Conservation (phyloP, 2,329 filamentous ascomycete genomes). For the Pseudocercospora macadamiae region DNA sequence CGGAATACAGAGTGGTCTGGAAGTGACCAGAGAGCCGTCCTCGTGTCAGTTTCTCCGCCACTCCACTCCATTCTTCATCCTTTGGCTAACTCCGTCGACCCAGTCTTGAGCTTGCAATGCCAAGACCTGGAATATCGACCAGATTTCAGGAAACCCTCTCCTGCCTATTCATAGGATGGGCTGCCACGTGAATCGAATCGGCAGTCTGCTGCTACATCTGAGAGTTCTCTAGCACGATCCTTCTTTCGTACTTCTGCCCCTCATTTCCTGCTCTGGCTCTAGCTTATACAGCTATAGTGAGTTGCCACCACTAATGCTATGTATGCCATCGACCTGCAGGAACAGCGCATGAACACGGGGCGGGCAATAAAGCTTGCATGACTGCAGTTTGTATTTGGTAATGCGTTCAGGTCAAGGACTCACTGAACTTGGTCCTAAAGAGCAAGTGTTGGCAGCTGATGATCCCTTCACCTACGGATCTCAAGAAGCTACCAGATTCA, state of each 20-base stretch:
- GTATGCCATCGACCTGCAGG: not conserved
- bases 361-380: constrained; percentile 2
- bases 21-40: no score
- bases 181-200: not conserved
- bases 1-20: no score
- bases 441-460: not conserved
- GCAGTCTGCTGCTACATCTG: not conserved
- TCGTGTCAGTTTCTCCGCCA: no score
- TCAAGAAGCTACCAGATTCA: not conserved
- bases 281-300: constrained; percentile 2
- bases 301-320: not conserved
- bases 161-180: not conserved
- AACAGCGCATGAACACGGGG: constrained; percentile 2
- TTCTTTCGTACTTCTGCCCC: not conserved
- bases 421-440: not conserved
- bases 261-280: not conserved
- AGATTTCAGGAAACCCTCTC: not conserved
- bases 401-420: not conserved
- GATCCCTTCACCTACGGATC: not conserved
- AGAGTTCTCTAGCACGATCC: not conserved
- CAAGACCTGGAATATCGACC: not conserved
- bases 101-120: not conserved
- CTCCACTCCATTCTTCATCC: no score
- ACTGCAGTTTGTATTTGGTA: not conserved
- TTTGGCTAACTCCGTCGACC: no score